These are phyloP conservation scores for Coniferiporia weirii DNA, from an alignment of 1,284 basidiomycete species.

Conservation along the genomic window DNA sequence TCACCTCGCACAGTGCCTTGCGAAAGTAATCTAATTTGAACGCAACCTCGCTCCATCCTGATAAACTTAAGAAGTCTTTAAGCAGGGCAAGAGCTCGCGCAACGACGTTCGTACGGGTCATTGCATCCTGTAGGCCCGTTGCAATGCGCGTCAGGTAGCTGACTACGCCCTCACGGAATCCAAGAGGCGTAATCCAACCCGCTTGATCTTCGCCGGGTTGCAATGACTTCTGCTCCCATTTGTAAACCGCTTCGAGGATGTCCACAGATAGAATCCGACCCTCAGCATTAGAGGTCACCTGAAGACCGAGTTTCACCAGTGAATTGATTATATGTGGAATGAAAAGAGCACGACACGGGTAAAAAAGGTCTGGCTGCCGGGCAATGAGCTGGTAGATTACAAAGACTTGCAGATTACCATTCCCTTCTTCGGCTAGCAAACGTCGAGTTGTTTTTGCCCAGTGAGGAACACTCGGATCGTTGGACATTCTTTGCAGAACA, in stretches of 20 bases:
- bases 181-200: slow-evolving; percentile 71
- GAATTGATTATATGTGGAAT: slow-evolving; percentile 95
- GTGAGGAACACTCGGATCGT: slow-evolving; percentile 61
- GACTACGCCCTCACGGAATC: slow-evolving; percentile 84
- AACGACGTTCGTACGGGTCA: slow-evolving; percentile 59
- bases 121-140: slow-evolving; percentile 69
- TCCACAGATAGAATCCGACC: slow-evolving; percentile 81
- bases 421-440: slow-evolving; percentile 87
- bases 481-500: slow-evolving; percentile 57
- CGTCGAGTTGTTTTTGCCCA: slow-evolving; percentile 92
- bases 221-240: slow-evolving; percentile 74
- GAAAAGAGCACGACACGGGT: slow-evolving; percentile 89
- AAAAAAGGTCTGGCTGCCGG: slow-evolving; percentile 90
- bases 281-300: slow-evolving; percentile 71
- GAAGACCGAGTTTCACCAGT: slow-evolving; percentile 83
- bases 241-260: slow-evolving; percentile 80
- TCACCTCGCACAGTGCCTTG: slow-evolving; percentile 74
- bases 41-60: slow-evolving; percentile 90
- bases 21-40: slow-evolving; percentile 90
- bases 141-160: slow-evolving; percentile 90
- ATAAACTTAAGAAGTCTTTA: slow-evolving; percentile 74
- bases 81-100: slow-evolving; percentile 80
- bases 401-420: slow-evolving; percentile 75
- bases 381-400: slow-evolving; percentile 92
- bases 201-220: slow-evolving; percentile 21